A percentile compares a stretch with the other conserved stretches of the same genome.
These are phyloP conservation scores for Monascus purpureus DNA, from an alignment of 495 filamentous ascomycete species.

Conservation along the genomic window DNA sequence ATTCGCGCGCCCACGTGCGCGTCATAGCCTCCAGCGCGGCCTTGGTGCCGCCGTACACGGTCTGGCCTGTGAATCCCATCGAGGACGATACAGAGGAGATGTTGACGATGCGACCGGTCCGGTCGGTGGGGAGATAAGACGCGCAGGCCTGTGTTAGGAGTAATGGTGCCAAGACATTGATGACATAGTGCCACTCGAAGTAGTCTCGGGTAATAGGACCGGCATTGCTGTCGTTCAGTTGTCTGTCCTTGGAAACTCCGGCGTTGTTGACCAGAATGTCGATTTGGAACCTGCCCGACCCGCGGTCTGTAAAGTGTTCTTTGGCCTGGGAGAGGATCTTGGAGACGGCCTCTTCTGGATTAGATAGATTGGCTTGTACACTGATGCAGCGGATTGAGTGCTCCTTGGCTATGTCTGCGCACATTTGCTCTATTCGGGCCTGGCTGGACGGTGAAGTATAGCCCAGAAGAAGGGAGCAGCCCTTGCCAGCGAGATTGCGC, in stretches of 20 bases:
- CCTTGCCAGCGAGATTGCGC: conserved; percentile 63
- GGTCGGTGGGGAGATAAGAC: conserved; percentile 57
- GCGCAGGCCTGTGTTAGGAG: conserved; percentile 59
- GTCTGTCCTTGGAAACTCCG: conserved; percentile 47
- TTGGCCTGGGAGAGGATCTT: conserved; percentile 26
- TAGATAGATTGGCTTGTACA: conserved; percentile 44
- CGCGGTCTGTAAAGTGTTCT: conserved; percentile 32
- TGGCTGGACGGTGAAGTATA: conserved; percentile 50
- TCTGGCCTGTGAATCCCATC: conserved; percentile 55
- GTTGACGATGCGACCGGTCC: conserved; percentile 69
- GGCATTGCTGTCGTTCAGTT: conserved; percentile 39
- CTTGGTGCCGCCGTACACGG: conserved; percentile 80
- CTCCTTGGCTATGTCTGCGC: conserved; percentile 22
- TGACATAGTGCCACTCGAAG: conserved; percentile 56
- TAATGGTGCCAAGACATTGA: conserved; percentile 81
- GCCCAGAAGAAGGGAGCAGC: conserved; percentile 53
- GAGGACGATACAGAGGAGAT: conserved; percentile 56
- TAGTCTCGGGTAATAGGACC: conserved; percentile 36
- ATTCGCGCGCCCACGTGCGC: conserved; percentile 71
- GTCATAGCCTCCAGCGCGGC: conserved; percentile 89
- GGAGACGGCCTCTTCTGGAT: conserved; percentile 21
- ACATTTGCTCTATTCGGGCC: conserved; percentile 26
- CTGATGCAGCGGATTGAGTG: conserved; percentile 29
- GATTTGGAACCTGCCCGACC: conserved; percentile 46
- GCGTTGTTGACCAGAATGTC: conserved; percentile 90